Conservation (phyloP, 2,329 filamentous ascomycete genomes). For the Paraconiothyrium sp. region DNA sequence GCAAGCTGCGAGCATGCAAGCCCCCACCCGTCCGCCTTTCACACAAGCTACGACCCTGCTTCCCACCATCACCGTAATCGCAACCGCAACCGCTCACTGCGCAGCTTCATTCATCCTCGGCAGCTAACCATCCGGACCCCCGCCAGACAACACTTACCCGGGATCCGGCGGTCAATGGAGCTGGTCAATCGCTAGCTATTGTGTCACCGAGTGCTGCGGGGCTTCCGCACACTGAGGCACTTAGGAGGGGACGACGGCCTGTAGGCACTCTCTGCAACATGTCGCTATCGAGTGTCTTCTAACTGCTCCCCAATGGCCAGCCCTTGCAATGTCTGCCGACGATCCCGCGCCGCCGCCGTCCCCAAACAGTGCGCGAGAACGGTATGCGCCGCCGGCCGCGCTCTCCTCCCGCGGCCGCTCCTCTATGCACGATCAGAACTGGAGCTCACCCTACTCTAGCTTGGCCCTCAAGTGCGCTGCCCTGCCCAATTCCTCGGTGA, state of each 20-base stretch:
- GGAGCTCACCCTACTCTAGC: conserved; percentile 38
- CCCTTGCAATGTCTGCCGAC: conserved; percentile 48
- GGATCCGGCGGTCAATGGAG: conserved; percentile 51
- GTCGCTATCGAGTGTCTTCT: conserved; percentile 25
- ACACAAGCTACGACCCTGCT: conserved; percentile 10
- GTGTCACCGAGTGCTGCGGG: conserved; percentile 55
- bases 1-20: conserved; percentile 15
- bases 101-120: conserved; percentile 1
- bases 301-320: conserved; percentile 34
- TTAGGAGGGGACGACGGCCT: conserved; percentile 50
- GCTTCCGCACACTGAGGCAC: conserved; percentile 54
- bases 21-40: conserved; percentile 20
- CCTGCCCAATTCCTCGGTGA: conserved; percentile 69
- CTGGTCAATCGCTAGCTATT: conserved; percentile 52
- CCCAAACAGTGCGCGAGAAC: conserved; percentile 41
- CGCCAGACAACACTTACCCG: conserved; percentile 18
- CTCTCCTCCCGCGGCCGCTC: conserved; percentile 33
- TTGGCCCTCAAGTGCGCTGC: conserved; percentile 54
- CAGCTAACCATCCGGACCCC: conserved; percentile 2
- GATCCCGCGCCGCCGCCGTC: conserved; percentile 47
- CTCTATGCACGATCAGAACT: conserved; percentile 27
- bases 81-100: not conserved
- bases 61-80: not conserved
- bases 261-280: conserved; percentile 33
- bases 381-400: conserved; percentile 45